Evolutionary conservation across 2,329 filamentous ascomycete genomes (phyloP), one percentile per base, ranked within the genome.

Genomic region (Aspergillus sp.): DNA sequence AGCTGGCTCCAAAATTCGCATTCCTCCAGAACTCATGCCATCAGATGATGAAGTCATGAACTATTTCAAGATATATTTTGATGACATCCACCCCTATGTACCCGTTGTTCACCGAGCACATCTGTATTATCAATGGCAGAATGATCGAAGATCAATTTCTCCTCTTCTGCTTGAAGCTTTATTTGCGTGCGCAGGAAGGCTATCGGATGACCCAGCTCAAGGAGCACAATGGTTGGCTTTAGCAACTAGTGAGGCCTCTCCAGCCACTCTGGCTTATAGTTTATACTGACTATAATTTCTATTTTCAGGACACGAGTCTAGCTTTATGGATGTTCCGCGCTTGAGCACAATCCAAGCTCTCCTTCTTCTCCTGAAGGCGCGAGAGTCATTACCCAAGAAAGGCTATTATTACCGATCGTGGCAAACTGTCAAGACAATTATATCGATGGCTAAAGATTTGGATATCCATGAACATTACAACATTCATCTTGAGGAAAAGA

Each of bases 341-440:
- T 71, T 98, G 47, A 97, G 91, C 74, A 98, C 95, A 0, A 86
- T 98, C 9, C 93, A 98, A 75, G 93, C 92, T 3, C 80, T 96
- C 60, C 78, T 97, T 44, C 87, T 98, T 44, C 82, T 97, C 17
- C 78, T 97, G 43, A 98, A 98, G 73, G 95, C 93, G 1, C 85
- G 92, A 62, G 93, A 98, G 74, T 89, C 90, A n/a, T 87, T 89
- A 8, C 93, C 93, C 0, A 96, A 96, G 70, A 87, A 91, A 59
- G 95, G 95, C 1, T 98, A 98, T 71, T 98, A 95, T 74, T 98
- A 95, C 75, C 88, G 93, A 38, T 98, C 95, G 0, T 98, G 95
- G 93, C 96, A 97, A 86, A 91, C 90, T 5, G 86, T 96, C 18
- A 93, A 96, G 53, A 91, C 93, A 59, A 91, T 93, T 62, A 89